Base-by-base conservation (phyloP, 768 basidiomycete genomes). In the Chalciporus sphaerocephalus region DNA sequence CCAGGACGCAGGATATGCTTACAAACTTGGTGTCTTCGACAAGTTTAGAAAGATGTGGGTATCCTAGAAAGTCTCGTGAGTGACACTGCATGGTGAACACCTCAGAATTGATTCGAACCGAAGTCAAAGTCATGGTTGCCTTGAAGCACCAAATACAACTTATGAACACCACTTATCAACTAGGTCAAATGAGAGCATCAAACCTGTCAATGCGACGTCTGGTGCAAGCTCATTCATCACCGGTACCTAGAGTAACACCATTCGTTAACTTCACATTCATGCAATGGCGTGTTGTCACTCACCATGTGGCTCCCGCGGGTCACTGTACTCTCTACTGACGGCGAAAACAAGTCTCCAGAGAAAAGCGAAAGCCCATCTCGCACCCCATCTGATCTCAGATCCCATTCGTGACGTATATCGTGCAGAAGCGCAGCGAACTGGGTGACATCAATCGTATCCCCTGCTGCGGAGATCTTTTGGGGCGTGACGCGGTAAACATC, bases 121-220 rank as follows among this genome's bases (percentile, higher is more conserved):
- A 87, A 90, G 65, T 94, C 92, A 64, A 93, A 93, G 54, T 94
- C 92, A 53, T 96, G 92, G 60, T 96, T 94, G 5, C 92, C 89
- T 90, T 48, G 12, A 43, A 27, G 36, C 4, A 8, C 10, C 25
- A 16, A 25, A 32, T 9, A 10, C 28, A 41, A 12, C n/a, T 20
- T 12, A 38, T 59, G 13, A 64, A 48, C 38, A 37, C 13, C 38
- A 21, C n/a, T 1, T 6, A 16, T 16, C 13, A 27, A 6, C 25
- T 6, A 33, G n/a, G 15, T 22, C 18, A 12, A 12, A 32, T 24
- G 44, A 16, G 23, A n/a, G 41, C 24, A 13, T 6, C 83, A 41
- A 24, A 89, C 90, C 92, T 45, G 87, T 81, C 48, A 92, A 70
- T 6, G 92, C 78, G 28, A 84, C 81, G 64, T 94, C 89, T 18